phyloP scores from a whole-genome alignment of 257 asterid species.

The Solanum sparsipilum region DNA sequence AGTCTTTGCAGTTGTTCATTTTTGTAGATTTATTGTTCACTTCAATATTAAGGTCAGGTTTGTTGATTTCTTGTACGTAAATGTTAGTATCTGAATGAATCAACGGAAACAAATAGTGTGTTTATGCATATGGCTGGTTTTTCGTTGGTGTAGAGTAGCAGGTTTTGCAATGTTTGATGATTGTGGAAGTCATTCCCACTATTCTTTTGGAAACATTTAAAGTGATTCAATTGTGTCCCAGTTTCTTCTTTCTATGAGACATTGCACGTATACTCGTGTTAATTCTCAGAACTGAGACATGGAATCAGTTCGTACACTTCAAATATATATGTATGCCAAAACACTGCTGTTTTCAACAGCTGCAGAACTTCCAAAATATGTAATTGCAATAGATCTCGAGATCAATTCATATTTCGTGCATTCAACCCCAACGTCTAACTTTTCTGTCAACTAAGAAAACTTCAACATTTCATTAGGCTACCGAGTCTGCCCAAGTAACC shows the following conservation, averaged over 20 bases:
- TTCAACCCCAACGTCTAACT: background rate
- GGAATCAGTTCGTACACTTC: background rate
- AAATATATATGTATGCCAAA: background rate
- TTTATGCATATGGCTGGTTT: background rate
- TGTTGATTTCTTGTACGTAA: background rate
- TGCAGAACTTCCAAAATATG: too few relatives aligned
- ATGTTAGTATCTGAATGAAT: background rate
- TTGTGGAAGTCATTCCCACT: background rate
- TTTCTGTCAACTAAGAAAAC: background rate
- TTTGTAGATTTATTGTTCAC: background rate
- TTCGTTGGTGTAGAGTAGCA: background rate
- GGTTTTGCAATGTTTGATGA: background rate
- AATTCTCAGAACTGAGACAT: background rate
- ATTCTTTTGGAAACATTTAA: background rate
- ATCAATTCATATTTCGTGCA: background rate
- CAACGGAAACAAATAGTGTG: background rate
- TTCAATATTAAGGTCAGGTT: background rate
- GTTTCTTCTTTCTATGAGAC: background rate
- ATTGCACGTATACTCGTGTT: background rate
- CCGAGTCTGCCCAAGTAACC: background rate
- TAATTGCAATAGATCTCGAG: too few relatives aligned
- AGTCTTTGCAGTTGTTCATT: background rate
- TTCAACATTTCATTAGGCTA: background rate
- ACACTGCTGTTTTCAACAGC: too few relatives aligned
- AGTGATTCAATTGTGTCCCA: background rate